A percentile compares a stretch with the other conserved stretches of the same genome.
These are phyloP conservation scores for Guadua angustifolia DNA, from an alignment of 176 grass and related monocot species.

Conservation along the genomic window DNA sequence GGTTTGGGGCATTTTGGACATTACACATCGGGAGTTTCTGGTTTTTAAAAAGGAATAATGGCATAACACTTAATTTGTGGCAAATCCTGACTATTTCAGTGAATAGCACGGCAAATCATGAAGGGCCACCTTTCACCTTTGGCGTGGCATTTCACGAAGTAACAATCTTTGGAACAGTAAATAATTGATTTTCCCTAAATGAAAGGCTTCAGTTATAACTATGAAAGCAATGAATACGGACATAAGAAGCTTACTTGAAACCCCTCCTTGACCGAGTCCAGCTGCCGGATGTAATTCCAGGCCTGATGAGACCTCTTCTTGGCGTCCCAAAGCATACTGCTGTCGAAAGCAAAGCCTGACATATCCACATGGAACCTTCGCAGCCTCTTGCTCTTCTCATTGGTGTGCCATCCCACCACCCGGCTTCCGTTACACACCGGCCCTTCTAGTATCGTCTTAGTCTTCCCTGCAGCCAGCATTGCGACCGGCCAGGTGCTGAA, in stretches of 20 bases:
- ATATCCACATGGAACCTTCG: slow-evolving; percentile 61
- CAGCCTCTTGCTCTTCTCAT: slow-evolving; percentile 42
- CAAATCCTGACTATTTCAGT: too few species aligned
- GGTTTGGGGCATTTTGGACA: too few species aligned
- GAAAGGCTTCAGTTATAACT: background rate
- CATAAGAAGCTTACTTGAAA: slow-evolving; percentile 55
- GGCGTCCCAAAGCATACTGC: slow-evolving; percentile 67
- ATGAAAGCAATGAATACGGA: background rate
- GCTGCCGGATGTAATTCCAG: slow-evolving; percentile 59
- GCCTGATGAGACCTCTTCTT: slow-evolving; percentile 57
- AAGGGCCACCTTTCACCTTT: too few species aligned
- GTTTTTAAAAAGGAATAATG: too few species aligned
- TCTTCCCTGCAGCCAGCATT: slow-evolving; percentile 53
- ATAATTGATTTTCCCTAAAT: background rate
- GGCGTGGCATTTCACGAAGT: too few species aligned
- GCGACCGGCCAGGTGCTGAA: slow-evolving; percentile 79
- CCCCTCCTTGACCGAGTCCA: slow-evolving; percentile 52
- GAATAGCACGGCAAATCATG: too few species aligned
- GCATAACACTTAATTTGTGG: too few species aligned
- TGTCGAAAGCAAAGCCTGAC: slow-evolving; percentile 78
- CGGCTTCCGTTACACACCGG: slow-evolving; percentile 55
- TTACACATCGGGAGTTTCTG: too few species aligned
- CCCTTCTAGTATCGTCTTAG: slow-evolving; percentile 56
- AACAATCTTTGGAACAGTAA: too few species aligned
- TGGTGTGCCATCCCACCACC: slow-evolving; percentile 71